Evolutionary conservation across 1,284 basidiomycete species (phyloP).

Genomic region (Pseudozyma pruni): DNA sequence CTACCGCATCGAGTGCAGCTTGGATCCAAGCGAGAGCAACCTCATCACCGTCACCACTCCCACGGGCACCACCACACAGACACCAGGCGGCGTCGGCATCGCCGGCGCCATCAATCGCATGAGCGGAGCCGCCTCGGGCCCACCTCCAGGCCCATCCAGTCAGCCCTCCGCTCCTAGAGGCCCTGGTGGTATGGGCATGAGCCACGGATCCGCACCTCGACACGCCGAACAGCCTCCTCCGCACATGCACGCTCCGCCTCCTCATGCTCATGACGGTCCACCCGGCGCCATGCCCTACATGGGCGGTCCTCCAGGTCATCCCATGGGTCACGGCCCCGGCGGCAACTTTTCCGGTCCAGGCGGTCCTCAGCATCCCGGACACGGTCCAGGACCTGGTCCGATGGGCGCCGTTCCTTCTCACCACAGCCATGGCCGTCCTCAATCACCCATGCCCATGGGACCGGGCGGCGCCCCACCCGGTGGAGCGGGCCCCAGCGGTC

Average conservation of each 20-base stretch:
- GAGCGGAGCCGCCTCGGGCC: constrained; percentile 49
- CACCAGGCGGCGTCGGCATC: constrained; percentile 68
- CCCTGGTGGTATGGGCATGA: constrained; percentile 39
- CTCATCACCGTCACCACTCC: constrained; percentile 96
- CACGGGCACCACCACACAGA: constrained; percentile 77
- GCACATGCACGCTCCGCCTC: constrained; percentile 38
- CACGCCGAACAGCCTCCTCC: constrained; percentile 41
- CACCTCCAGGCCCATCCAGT: constrained; percentile 25
- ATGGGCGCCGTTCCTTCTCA: constrained; percentile 42
- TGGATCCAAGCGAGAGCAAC: constrained; percentile 73
- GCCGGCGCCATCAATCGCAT: constrained; percentile 62
- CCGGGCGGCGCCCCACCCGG: constrained; percentile 34
- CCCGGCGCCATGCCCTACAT: constrained; percentile 35
- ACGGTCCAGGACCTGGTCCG: constrained; percentile 35
- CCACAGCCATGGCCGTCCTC: constrained; percentile 41
- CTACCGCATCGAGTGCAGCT: constrained; percentile 92
- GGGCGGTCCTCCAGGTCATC: constrained; percentile 33
- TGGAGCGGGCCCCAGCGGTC: constrained; percentile 18
- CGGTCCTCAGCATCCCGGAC: constrained; percentile 33
- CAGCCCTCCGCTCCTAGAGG: constrained; percentile 31
- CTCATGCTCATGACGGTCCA: constrained; percentile 34
- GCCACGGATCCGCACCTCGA: constrained; percentile 39
- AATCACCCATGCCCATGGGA: constrained; percentile 45
- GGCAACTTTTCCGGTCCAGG: constrained; percentile 31
- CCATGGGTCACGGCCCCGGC: constrained; percentile 26